These are phyloP conservation scores for Plasmodium cynomolgi DNA, from an alignment of 169 alveolate genomes.

Conservation along the genomic window DNA sequence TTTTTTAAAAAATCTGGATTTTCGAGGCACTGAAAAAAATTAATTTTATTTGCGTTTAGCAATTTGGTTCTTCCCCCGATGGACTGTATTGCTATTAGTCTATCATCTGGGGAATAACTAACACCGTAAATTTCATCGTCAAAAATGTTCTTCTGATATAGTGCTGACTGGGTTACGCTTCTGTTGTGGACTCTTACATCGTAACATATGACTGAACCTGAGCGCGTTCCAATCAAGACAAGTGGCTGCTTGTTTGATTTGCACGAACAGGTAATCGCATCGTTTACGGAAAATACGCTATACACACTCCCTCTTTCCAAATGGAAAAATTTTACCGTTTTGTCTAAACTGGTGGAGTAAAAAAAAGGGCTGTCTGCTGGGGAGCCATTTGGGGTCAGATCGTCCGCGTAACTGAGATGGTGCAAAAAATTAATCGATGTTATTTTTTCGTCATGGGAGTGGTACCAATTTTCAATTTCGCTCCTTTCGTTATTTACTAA, in stretches of 20 bases:
- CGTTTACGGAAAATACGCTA: neutral
- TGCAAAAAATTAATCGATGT: constrained; percentile 18
- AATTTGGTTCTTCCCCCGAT: constrained; percentile 9
- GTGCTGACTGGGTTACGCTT: neutral
- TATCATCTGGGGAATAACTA: constrained; percentile 18
- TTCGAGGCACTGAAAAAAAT: constrained; percentile 14
- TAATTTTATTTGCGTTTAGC: constrained; percentile 16
- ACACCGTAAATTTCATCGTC: neutral
- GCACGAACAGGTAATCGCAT: constrained; percentile 1
- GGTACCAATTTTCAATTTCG: neutral
- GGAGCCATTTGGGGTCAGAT: neutral
- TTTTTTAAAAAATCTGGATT: neutral
- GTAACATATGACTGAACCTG: constrained; percentile 14
- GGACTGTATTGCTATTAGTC: constrained; percentile 15
- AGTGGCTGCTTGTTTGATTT: neutral
- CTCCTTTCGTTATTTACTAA: neutral
- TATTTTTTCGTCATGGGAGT: constrained; percentile 21
- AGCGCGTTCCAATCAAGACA: constrained; percentile 4
- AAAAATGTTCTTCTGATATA: neutral
- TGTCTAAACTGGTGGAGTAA: constrained; percentile 18
- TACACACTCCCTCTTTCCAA: neutral
- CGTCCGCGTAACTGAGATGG: neutral
- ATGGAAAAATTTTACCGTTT: constrained; percentile 6
- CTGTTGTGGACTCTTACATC: constrained; percentile 10
- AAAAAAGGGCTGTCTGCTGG: constrained; percentile 1